A percentile compares a stretch with the other conserved stretches of the same genome.
These are phyloP conservation scores for Cercospora sojina DNA, from an alignment of 2,329 filamentous ascomycete genomes.

Conservation along the genomic window DNA sequence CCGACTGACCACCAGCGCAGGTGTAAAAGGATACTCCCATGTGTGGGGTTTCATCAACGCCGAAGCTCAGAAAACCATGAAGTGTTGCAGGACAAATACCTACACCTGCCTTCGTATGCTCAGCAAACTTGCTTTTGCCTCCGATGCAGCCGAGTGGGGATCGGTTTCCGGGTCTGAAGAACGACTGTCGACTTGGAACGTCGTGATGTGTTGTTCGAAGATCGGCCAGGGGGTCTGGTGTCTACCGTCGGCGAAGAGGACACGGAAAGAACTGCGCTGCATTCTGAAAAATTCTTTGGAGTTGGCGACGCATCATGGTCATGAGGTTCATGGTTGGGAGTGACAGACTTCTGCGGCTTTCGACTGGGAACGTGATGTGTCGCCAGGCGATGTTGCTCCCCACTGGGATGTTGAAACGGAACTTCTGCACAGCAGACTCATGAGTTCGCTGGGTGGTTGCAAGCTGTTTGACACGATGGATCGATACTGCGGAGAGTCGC, in stretches of 20 bases:
- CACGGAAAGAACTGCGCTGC: neutral
- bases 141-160: neutral
- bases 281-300: neutral
- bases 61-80: constrained; percentile 7
- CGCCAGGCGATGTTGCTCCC: neutral
- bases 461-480: neutral
- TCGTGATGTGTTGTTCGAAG: constrained; percentile 5
- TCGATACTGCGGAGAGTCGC: neutral
- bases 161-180: neutral
- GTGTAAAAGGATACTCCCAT: neutral
- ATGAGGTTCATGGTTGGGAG: neutral
- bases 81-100: neutral
- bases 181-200: neutral
- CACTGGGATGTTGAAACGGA: neutral
- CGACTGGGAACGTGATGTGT: constrained; percentile 1
- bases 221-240: neutral
- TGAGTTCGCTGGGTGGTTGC: neutral
- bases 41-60: neutral
- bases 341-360: neutral
- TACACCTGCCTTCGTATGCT: constrained; percentile 1
- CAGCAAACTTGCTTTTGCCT: neutral
- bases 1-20: constrained; percentile 7
- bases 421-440: neutral
- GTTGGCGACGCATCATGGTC: neutral
- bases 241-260: neutral